phyloP scores from a whole-genome alignment of 305 asterid species.

The Fraxinus velutina region DNA sequence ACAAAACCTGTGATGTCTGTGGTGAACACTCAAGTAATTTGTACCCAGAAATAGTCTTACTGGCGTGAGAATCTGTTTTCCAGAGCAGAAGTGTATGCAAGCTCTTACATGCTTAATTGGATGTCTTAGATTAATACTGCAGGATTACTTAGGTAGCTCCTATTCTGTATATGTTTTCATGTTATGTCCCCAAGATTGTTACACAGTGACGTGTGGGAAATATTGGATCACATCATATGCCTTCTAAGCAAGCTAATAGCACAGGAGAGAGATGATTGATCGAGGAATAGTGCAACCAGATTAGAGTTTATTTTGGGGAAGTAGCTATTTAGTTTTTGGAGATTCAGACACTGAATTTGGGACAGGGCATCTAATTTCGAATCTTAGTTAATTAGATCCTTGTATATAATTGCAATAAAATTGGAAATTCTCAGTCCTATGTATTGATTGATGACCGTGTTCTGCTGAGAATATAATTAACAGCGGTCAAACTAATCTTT shows the following conservation, averaged over 20 bases:
- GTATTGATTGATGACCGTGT: constrained; percentile 9
- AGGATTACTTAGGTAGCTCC: background rate
- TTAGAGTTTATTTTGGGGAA: background rate
- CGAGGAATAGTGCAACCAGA: background rate
- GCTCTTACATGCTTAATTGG: background rate
- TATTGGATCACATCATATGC: background rate
- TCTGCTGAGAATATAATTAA: constrained; percentile 17
- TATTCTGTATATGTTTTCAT: background rate
- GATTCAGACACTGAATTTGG: background rate
- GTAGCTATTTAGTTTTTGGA: background rate
- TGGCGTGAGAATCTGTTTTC: background rate
- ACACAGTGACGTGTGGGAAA: background rate
- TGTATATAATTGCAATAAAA: constrained; percentile 15
- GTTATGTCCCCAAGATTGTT: background rate
- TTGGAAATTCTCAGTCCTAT: constrained; percentile 5
- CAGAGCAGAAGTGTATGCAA: background rate
- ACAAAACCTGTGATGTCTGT: background rate
- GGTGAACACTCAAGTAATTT: background rate
- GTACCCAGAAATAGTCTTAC: background rate
- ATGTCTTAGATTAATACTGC: constrained; percentile 3
- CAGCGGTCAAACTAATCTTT: constrained; percentile 5
- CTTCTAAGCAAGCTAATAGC: background rate
- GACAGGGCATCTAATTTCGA: background rate
- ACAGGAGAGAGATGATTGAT: background rate
- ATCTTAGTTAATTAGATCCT: background rate